Evolutionary conservation across 768 basidiomycete genomes (phyloP), one percentile per base, ranked within the genome.

Genomic region (Agaricus subrufescens): DNA sequence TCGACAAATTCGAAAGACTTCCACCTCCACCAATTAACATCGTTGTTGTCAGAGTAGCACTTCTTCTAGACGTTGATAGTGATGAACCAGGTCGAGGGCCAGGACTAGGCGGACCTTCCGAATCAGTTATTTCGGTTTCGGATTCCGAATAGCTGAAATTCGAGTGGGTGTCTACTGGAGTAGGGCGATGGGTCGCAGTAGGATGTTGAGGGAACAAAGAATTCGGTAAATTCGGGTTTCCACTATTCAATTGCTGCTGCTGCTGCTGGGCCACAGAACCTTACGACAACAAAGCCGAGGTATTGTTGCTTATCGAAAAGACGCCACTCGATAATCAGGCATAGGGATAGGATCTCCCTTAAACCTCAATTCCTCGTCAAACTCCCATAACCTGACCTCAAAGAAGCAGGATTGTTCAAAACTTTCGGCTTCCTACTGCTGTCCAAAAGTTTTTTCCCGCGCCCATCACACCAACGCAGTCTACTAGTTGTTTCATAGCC

Each of bases 401-500:
- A 43, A 25, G 52, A 54, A 25, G 45, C 30, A 4, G 51, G 46
- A 6, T 53, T 46, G 14, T 55, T 62, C 14, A 84, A 67, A 5
- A 84, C 66, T 27, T 78, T 76, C 3, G 89, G 92, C 60, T 92
- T 94, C 47, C 86, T 76, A 10, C 91, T 91, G 58, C 89, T 91
- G 57, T 89, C 91, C 30, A 93, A 70, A 19, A 94, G 89, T 63
- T 86, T 88, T 69, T 93, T 93, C 43, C 89, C 19, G 91, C 92
- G 56, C 89, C 92, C 83, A 90, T 84, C n/a, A n/a, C n/a, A 1
- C 90, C 87, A 3, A 94, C 84, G 63, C 89, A 91, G 62, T 89
- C 85, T 6, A 90, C 88, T 42, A 94, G 83, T 68, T 91, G 89
- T 66, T 85, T 86, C 87, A 94, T 88, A 8, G 91, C 91, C 63